Evolutionary conservation across 257 asterid genomes (phyloP).

Genomic region (Petunia axillaris): DNA sequence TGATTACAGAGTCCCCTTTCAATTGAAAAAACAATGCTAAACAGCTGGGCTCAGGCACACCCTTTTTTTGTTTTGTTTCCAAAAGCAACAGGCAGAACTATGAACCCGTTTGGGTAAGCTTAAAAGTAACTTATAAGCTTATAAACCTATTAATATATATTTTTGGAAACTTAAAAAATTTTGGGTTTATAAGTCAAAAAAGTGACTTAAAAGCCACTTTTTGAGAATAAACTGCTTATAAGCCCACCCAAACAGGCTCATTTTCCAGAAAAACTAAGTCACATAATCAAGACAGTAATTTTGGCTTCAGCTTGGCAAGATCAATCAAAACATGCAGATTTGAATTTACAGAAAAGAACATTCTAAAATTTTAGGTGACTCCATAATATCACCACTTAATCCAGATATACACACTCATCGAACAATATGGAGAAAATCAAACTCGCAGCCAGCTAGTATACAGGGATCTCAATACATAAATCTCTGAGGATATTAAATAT

Average conservation of each 20-base stretch:
- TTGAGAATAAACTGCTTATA: no score
- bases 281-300: neutral
- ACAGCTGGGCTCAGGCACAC: neutral
- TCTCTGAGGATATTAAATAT: neutral
- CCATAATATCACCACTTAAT: slow-evolving; percentile 2
- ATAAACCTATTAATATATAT: no score
- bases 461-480: neutral
- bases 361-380: neutral
- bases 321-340: neutral
- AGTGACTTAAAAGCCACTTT: no score
- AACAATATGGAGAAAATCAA: neutral
- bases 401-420: neutral
- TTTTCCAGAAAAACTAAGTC: neutral
- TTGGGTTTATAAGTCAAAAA: no score
- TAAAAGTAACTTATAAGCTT: no score
- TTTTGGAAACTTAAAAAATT: no score
- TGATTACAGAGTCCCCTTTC: neutral
- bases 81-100: neutral
- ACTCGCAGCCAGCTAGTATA: neutral
- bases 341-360: neutral
- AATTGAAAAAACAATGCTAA: neutral
- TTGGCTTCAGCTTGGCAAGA: neutral
- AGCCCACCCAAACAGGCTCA: neutral
- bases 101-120: neutral
- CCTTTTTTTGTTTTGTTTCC: neutral